These are phyloP conservation scores for Handroanthus guayacan DNA, from an alignment of 257 asterid genomes.

Conservation along the genomic window DNA sequence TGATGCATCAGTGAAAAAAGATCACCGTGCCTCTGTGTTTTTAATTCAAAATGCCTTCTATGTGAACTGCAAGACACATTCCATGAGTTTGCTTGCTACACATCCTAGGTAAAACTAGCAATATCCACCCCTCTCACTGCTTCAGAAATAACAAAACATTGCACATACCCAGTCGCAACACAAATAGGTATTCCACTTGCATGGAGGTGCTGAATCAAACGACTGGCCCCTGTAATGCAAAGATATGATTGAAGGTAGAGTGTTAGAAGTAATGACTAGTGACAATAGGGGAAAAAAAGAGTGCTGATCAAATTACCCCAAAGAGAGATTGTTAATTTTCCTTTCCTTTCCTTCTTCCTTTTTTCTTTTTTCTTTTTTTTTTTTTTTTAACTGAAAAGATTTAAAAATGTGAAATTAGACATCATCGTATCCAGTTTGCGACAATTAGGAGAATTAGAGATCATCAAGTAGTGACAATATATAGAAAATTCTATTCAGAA, in stretches of 20 bases:
- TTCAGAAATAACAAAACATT: conserved; percentile 26
- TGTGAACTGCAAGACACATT: conserved; percentile 66
- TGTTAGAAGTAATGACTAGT: background rate
- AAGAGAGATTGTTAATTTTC: background rate
- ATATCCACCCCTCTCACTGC: background rate
- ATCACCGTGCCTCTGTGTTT: conserved; percentile 81
- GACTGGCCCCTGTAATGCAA: conserved; percentile 71
- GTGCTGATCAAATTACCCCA: background rate
- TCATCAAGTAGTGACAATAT: background rate
- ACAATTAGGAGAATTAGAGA: background rate
- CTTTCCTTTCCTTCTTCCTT: background rate
- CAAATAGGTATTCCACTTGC: conserved; percentile 83
- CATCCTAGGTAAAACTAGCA: conserved; percentile 29
- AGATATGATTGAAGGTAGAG: conserved; percentile 30
- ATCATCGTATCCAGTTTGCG: background rate
- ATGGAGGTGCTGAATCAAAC: conserved; percentile 80
- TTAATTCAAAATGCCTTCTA: conserved; percentile 86
- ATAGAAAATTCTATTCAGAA: background rate
- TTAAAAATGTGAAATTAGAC: conserved; percentile 1
- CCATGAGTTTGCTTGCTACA: conserved; percentile 33
- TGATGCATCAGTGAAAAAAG: conserved; percentile 92
- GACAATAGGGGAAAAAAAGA: background rate
- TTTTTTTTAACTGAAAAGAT: background rate
- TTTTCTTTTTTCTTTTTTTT: no score
- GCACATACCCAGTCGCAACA: conserved; percentile 88